phyloP scores from a whole-genome alignment of 805 yeast genomes.

The Sugiyamaella smithiae region DNA sequence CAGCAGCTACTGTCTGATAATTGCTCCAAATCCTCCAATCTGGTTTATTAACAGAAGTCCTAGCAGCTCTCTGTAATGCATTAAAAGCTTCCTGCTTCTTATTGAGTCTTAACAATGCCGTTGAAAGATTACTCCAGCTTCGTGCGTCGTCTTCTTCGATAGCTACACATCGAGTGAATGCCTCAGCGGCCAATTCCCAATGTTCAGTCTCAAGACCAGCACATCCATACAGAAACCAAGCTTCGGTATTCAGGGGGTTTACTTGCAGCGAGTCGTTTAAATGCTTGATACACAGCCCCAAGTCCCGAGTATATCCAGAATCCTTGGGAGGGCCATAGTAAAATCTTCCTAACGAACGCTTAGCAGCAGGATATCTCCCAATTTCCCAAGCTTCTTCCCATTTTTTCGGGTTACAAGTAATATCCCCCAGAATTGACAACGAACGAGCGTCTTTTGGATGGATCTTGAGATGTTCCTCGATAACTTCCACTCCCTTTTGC shows the following conservation, averaged over 20 bases:
- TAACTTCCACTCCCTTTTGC: conserved; percentile 57
- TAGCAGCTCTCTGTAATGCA: conserved; percentile 78
- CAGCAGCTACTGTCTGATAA: conserved; percentile 75
- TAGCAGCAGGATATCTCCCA: conserved; percentile 81
- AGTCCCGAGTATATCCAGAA: conserved; percentile 51
- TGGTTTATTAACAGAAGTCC: conserved; percentile 59
- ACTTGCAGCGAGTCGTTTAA: conserved; percentile 70
- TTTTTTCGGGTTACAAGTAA: conserved; percentile 57
- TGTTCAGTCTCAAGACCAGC: conserved; percentile 72
- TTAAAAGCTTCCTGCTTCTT: conserved; percentile 76
- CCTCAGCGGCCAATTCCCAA: conserved; percentile 80
- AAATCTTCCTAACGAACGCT: conserved; percentile 73
- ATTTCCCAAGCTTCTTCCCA: conserved; percentile 90
- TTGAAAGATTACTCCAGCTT: conserved; percentile 90
- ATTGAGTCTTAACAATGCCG: conserved; percentile 63
- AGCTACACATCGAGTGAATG: conserved; percentile 86
- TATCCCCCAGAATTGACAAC: conserved; percentile 79
- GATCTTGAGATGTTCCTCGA: conserved; percentile 50
- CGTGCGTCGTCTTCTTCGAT: conserved; percentile 75
- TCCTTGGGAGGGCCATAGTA: conserved; percentile 62
- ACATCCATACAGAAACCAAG: conserved; percentile 93
- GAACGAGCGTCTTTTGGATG: conserved; percentile 81
- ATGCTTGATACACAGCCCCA: conserved; percentile 56
- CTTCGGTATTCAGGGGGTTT: conserved; percentile 70
- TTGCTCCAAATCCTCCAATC: conserved; percentile 94